Base-by-base conservation (phyloP, 305 asterid genomes). In the Fraxinus angustifolia region DNA sequence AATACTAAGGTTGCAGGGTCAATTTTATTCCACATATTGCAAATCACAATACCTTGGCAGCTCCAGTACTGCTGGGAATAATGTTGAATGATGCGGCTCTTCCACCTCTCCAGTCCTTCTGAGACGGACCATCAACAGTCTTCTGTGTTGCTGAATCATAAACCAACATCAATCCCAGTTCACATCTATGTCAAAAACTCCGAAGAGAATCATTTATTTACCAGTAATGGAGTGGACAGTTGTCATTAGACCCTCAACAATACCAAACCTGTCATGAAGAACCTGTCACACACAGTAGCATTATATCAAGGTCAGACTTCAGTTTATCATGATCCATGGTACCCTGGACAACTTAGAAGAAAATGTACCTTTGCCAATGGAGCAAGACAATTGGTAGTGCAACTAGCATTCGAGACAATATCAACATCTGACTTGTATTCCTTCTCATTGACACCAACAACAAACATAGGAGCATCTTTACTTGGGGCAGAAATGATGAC, bases 71-170 rank as follows among this genome's bases (percentile, higher is more conserved):
- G 77, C 93, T 89, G 77, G 96, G 96, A 72, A 91, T 91, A 74
- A 91, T 91, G 87, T 90, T 91, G 86, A 89, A 90, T 30, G 94
- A 90, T 78, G 94, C 96, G 78, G 93, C 96, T 71, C 96, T 87
- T 87, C 96, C 96, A 83, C 94, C 93, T 84, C 96, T 89, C 94
- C 94, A 90, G 89, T 90, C 96, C 86, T 92, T 92, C 88, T 82
- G 83, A 26, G 96, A 90, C 14, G 96, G 96, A 26, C 96, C 96
- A 86, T 92, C 96, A 73, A 92, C 94, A 34, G 96, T 90, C 86
- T 90, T 90, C 81, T 89, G 96, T 5, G 97, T 91, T 31, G 96
- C 94, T 91, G 82, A 79, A 87, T 35, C 77, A 81, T 28, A 65
- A 68, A 28, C 42, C n/a, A 65, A 68, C 21, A 35, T 35, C 21